A percentile compares a stretch with the other conserved stretches of the same genome.
These are phyloP conservation scores for Termitomyces bulborhizus DNA, from an alignment of 768 basidiomycete genomes.

Conservation along the genomic window DNA sequence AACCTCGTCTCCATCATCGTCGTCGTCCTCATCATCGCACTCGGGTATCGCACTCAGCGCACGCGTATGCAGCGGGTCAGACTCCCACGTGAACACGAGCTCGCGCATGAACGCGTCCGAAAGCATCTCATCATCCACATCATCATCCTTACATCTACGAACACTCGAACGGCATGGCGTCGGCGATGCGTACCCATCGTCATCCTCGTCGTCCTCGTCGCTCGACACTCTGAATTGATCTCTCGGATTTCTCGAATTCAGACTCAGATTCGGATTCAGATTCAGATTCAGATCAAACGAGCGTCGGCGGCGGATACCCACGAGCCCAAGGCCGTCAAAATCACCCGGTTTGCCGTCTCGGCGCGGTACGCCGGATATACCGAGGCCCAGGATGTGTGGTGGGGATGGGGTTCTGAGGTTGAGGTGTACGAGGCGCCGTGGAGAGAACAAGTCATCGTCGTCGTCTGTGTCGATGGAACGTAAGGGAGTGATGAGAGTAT, in stretches of 20 bases:
- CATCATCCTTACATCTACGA: not conserved
- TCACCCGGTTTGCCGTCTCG: constrained; percentile 7
- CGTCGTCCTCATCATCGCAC: constrained; percentile 7
- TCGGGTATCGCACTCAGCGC: constrained; percentile 8
- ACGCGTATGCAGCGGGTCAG: constrained; percentile 7
- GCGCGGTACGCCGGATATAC: constrained; percentile 11
- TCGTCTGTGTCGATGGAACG: not conserved
- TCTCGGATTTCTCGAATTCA: not conserved
- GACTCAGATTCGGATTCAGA: too few relatives aligned
- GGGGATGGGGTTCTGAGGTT: not conserved
- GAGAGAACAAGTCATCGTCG: constrained; percentile 10
- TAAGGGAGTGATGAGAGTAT: not conserved
- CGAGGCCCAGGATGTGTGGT: constrained; percentile 7
- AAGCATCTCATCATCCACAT: not conserved
- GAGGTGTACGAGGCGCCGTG: not conserved
- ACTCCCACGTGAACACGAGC: constrained; percentile 11
- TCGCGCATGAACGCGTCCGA: constrained; percentile 11
- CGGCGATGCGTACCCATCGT: constrained; percentile 8
- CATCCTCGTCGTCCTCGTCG: constrained; percentile 1
- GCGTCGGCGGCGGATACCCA: constrained; percentile 8
- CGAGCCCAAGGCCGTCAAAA: constrained; percentile 12
- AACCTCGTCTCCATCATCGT: constrained; percentile 9
- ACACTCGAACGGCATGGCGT: not conserved
- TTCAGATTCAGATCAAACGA: not conserved
- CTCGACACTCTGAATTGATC: not conserved